Evolutionary conservation across 345 rosid genomes (phyloP).

Genomic region (Melastoma malabathricum): DNA sequence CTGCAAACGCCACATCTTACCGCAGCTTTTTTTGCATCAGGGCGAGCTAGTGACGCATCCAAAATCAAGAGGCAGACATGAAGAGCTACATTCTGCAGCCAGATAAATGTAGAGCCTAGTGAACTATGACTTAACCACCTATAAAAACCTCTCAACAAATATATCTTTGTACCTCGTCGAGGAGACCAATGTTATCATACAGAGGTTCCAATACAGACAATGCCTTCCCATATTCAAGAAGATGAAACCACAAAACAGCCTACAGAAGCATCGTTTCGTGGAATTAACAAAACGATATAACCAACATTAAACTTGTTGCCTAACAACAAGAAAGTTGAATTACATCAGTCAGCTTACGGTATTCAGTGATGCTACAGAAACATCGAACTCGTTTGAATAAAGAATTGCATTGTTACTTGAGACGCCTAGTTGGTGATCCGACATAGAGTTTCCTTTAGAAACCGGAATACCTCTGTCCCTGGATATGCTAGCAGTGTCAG

Average conservation of each 20-base stretch:
- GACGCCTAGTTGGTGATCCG: constrained; percentile 20
- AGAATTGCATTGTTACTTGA: constrained; percentile 22
- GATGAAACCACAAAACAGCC: constrained; percentile 91
- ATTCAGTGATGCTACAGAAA: constrained; percentile 61
- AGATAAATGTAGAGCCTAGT: constrained; percentile 2
- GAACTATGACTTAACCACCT: no score
- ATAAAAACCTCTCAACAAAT: not conserved
- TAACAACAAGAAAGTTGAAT: not conserved
- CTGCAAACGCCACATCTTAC: constrained; percentile 24
- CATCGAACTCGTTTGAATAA: constrained; percentile 61
- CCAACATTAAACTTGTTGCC: not conserved
- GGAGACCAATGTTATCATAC: constrained; percentile 58
- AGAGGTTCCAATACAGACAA: constrained; percentile 65
- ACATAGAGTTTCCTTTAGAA: constrained; percentile 35
- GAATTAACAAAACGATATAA: constrained; percentile 10
- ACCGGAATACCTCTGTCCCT: constrained; percentile 32
- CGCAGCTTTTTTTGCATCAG: constrained; percentile 61
- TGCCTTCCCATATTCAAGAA: constrained; percentile 69
- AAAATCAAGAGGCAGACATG: constrained; percentile 75
- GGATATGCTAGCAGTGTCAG: constrained; percentile 30
- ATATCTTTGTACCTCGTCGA: constrained; percentile 61
- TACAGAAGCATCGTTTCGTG: constrained; percentile 13
- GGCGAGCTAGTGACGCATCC: constrained; percentile 77
- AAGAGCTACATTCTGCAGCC: constrained; percentile 67
- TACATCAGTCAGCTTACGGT: constrained; percentile 33